phyloP scores from a whole-genome alignment of 1,284 basidiomycete genomes.

The Sphagnurus paluster region DNA sequence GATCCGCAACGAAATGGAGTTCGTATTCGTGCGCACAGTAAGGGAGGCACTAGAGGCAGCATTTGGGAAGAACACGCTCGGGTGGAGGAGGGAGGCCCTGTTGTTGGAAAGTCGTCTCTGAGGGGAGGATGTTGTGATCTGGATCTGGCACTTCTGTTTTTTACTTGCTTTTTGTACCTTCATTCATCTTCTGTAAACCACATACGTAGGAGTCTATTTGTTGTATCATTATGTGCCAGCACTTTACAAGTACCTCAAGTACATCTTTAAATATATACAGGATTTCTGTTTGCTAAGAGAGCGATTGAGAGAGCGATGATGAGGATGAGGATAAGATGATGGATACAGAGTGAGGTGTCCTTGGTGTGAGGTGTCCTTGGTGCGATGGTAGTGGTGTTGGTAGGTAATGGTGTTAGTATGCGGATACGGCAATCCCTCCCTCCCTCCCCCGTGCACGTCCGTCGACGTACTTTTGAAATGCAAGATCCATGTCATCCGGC shows the following conservation, averaged over 20 bases:
- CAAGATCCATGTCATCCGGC: slow-evolving; percentile 31
- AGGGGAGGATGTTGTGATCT: background rate
- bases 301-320: background rate
- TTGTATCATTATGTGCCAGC: slow-evolving; percentile 16
- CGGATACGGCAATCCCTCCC: slow-evolving; percentile 1
- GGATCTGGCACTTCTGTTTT: background rate
- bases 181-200: slow-evolving; percentile 1
- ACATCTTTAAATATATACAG: slow-evolving; percentile 4
- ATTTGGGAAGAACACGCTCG: slow-evolving; percentile 65
- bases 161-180: background rate
- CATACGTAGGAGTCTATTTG: background rate
- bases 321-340: too few relatives aligned
- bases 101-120: slow-evolving; percentile 58
- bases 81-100: slow-evolving; percentile 54
- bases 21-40: slow-evolving; percentile 78
- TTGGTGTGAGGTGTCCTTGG: too few relatives aligned
- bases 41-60: slow-evolving; percentile 81
- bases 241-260: slow-evolving; percentile 8
- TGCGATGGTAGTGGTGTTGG: too few relatives aligned
- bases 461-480: slow-evolving; percentile 29
- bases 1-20: slow-evolving; percentile 72
- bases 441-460: background rate
- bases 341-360: too few relatives aligned
- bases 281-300: background rate
- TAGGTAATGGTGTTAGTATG: too few relatives aligned